These are phyloP conservation scores for Stemphylium beticola DNA, from an alignment of 2,329 filamentous ascomycete species.

Conservation along the genomic window DNA sequence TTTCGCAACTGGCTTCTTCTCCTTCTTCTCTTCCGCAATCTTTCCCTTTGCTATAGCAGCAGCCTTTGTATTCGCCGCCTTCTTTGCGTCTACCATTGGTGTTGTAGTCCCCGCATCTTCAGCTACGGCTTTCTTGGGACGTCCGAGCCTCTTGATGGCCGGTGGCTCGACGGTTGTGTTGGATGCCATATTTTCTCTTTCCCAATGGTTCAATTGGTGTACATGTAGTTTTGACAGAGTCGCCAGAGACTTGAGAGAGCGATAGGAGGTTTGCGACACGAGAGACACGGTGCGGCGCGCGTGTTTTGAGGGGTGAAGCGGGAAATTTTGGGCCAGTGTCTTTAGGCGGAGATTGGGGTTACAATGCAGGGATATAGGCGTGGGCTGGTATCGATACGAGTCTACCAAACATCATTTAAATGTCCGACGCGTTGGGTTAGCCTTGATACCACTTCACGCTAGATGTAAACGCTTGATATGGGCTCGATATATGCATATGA, in stretches of 20 bases:
- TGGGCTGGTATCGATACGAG: slow-evolving; percentile 2
- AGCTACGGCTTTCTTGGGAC: slow-evolving; percentile 40
- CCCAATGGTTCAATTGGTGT: slow-evolving; percentile 11
- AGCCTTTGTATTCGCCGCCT: slow-evolving; percentile 34
- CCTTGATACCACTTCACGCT: neutral
- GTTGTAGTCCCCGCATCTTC: slow-evolving; percentile 19
- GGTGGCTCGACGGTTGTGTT: slow-evolving; percentile 17
- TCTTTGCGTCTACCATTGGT: slow-evolving; percentile 19
- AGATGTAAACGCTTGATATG: neutral
- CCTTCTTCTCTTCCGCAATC: slow-evolving; percentile 10
- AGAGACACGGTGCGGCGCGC: slow-evolving; percentile 16
- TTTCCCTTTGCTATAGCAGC: slow-evolving; percentile 16
- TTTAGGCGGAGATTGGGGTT: slow-evolving; percentile 14
- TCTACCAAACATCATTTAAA: neutral
- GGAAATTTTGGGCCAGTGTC: slow-evolving; percentile 23
- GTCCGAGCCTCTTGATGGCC: slow-evolving; percentile 39
- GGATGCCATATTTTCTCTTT: slow-evolving; percentile 18
- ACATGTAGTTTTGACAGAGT: neutral
- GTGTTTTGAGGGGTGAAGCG: slow-evolving; percentile 22
- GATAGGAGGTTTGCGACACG: slow-evolving; percentile 12
- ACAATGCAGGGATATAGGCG: slow-evolving; percentile 19
- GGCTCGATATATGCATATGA: neutral
- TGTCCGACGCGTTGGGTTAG: no score
- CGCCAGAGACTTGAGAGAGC: neutral
- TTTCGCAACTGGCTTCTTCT: slow-evolving; percentile 23